Conservation (phyloP, 805 yeast genomes). For the Isabelozyma gotoi region DNA sequence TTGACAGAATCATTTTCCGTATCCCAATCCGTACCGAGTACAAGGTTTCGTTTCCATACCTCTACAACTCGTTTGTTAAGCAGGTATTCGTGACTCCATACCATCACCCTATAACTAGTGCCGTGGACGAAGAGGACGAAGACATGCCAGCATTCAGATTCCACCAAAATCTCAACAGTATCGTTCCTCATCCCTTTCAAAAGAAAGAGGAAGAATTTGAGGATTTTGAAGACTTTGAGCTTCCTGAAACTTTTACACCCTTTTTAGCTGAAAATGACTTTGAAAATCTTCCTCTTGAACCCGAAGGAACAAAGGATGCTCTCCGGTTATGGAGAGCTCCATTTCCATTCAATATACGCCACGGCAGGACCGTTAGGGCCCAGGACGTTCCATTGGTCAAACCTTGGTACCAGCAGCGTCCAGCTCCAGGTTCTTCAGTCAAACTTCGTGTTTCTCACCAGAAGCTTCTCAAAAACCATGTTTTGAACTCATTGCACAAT, state of each 20-base stretch:
- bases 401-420: conserved; percentile 74
- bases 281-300: conserved; percentile 10
- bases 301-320: conserved; percentile 51
- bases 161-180: conserved; percentile 56
- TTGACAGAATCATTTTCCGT: conserved; percentile 84
- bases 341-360: conserved; percentile 75
- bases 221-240: conserved; percentile 37
- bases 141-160: conserved; percentile 57
- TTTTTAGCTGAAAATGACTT: conserved; percentile 33
- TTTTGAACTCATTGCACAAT: conserved; percentile 67
- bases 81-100: conserved; percentile 63
- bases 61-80: conserved; percentile 77
- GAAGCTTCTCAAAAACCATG: conserved; percentile 74
- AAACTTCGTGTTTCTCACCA: conserved; percentile 89
- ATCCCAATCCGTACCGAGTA: conserved; percentile 78
- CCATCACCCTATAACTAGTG: conserved; percentile 56
- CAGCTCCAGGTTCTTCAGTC: conserved; percentile 59
- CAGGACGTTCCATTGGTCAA: conserved; percentile 87
- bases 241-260: conserved; percentile 50
- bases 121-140: conserved; percentile 24
- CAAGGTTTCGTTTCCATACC: conserved; percentile 79
- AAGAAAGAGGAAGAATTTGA: conserved; percentile 16
- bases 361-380: conserved; percentile 74
- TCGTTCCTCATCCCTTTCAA: conserved; percentile 25
- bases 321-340: conserved; percentile 78